phyloP scores from a whole-genome alignment of 2,329 filamentous ascomycete species.

The Xylaria hypoxylon region DNA sequence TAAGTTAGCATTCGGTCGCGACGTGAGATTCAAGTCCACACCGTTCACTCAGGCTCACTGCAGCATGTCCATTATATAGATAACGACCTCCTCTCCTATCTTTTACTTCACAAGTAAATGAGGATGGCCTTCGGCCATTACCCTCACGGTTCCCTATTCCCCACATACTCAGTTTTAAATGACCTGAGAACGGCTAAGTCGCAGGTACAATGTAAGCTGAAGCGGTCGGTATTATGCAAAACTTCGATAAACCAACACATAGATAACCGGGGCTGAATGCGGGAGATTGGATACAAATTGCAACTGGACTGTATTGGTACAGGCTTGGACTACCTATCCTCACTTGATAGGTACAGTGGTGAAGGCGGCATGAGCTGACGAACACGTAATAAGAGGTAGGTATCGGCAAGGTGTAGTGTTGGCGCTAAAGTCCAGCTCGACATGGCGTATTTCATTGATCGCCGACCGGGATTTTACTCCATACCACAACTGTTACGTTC shows the following conservation, averaged over 20 bases:
- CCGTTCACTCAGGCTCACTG: too few relatives aligned
- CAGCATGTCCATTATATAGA: neutral
- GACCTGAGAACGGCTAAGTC: neutral
- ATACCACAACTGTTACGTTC: too few relatives aligned
- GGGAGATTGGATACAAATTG: neutral
- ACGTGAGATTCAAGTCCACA: neutral
- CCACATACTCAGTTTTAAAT: neutral
- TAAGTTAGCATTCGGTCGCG: neutral
- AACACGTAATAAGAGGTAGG: neutral
- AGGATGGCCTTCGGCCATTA: neutral
- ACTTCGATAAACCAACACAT: constrained; percentile 7
- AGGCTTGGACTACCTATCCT: neutral
- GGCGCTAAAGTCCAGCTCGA: constrained; percentile 2
- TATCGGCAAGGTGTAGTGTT: neutral
- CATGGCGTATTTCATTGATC: too few relatives aligned
- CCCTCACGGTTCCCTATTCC: neutral
- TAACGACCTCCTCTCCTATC: neutral
- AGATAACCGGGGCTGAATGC: neutral
- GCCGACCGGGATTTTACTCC: too few relatives aligned
- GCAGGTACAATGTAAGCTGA: constrained; percentile 1
- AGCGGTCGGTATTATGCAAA: neutral
- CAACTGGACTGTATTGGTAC: neutral
- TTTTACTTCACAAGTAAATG: neutral
- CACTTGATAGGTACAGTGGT: neutral
- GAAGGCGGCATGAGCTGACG: neutral